Evolutionary conservation across 768 basidiomycete genomes (phyloP).

Genomic region (Agaricus blazei): DNA sequence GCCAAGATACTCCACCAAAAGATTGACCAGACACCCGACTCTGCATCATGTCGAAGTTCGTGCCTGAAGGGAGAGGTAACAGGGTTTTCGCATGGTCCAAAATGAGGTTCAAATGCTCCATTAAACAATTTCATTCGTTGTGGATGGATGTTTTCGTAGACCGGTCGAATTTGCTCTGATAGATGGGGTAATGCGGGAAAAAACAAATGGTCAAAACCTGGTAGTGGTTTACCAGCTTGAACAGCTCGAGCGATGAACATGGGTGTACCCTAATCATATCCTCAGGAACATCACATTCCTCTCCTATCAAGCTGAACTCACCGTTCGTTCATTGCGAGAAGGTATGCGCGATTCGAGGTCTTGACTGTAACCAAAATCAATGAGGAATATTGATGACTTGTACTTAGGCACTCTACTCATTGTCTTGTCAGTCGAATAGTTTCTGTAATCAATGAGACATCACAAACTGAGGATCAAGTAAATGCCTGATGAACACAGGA

Average conservation of each 20-base stretch:
- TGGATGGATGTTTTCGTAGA: not conserved
- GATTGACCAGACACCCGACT: slow-evolving; percentile 7
- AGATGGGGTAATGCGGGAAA: not conserved
- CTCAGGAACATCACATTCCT: not conserved
- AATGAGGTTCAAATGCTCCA: not conserved
- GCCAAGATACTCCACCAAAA: slow-evolving; percentile 6
- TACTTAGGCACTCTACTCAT: not conserved
- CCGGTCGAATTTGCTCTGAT: not conserved
- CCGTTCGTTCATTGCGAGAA: not conserved
- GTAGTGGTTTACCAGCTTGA: not conserved
- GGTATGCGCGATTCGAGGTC: not conserved
- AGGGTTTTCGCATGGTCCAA: not conserved
- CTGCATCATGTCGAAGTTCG: slow-evolving; percentile 4
- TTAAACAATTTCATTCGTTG: not conserved
- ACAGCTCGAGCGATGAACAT: slow-evolving; percentile 11
- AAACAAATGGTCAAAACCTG: not conserved
- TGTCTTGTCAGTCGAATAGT: not conserved
- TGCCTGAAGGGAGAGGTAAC: not conserved
- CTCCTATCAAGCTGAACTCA: not conserved
- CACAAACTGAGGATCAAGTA: slow-evolving; percentile 3
- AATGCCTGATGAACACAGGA: not conserved
- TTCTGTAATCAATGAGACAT: not conserved
- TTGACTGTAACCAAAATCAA: slow-evolving; percentile 6
- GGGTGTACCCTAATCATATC: slow-evolving; percentile 1
- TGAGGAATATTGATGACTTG: slow-evolving; percentile 1